Evolutionary conservation across 108 stramenopile species (phyloP), one percentile per base, ranked within the genome.

Genomic region (Parmales sp.): DNA sequence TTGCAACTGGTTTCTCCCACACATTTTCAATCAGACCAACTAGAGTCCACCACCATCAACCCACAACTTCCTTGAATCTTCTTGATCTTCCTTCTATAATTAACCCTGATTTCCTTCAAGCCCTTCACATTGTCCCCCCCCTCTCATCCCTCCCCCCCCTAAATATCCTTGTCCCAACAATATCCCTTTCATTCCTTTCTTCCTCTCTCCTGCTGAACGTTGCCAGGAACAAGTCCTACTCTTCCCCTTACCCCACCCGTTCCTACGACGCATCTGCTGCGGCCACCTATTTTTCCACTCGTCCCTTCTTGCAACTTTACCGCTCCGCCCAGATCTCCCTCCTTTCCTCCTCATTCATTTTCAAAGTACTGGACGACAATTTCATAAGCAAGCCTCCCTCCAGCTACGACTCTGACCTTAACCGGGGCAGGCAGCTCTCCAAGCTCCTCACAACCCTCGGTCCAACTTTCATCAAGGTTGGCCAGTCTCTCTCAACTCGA

Each of bases 401-500:
- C 11, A 8, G 13, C 13, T 43, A 43, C 13, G 41, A 13, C 8
- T 13, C 41, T 8, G 41, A 16, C 41, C 11, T 16, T 43, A 43
- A 43, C 16, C 8, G 91, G 0, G 91, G 85, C 22, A 63, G 69
- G 64, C 82, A 90, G 78, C 69, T 92, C 48, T 75, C 83, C 22
- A 66, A 69, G 9, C 68, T 90, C 16, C 67, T 93, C 48, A 82
- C 85, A 6, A 75, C 72, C 45, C 68, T 93, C 45, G 91, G 91
- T 38, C 89, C 89, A 0, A 86, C 84, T 26, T 93, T 89, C 74
- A 88, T 89, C 77, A 92, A 91, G 51, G 79, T 97, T 50, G 96
- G 96, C n/a, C 96, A 97, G 76, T 87, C 90, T 4, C 76, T 97
- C 11, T 90, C 88, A 0, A 95, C 93, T 38, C 86, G 96, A 7